Conservation (phyloP, 2,329 filamentous ascomycete genomes). For the Sporothrix luriei region DNA sequence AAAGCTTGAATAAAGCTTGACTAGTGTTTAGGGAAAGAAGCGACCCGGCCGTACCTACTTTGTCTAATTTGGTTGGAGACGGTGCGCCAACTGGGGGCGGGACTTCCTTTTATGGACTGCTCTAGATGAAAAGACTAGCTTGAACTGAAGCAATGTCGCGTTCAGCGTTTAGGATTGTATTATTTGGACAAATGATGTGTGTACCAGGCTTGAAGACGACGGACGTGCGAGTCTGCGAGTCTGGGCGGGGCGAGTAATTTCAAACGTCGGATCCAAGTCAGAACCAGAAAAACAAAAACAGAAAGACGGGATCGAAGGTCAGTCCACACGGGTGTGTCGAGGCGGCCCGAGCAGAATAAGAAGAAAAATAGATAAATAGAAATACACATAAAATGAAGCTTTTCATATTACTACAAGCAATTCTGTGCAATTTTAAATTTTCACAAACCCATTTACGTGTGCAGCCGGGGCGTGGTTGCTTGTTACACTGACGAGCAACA, state of each 20-base stretch:
- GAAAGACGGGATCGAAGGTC: background rate
- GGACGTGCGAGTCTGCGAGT: slow-evolving; percentile 3
- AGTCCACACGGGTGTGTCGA: background rate
- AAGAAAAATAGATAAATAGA: background rate
- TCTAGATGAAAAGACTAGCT: background rate
- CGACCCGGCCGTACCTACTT: background rate
- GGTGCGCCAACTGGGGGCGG: background rate
- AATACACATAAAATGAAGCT: no score
- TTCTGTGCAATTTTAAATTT: no score
- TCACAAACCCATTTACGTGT: background rate
- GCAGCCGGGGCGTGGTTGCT: background rate
- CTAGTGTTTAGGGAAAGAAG: background rate
- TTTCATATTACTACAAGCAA: background rate
- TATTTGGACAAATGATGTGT: background rate
- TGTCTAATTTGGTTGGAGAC: slow-evolving; percentile 15
- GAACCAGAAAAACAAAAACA: slow-evolving; percentile 11
- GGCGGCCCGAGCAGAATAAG: background rate
- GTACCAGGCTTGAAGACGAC: background rate
- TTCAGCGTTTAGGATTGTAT: slow-evolving; percentile 5
- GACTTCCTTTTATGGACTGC: slow-evolving; percentile 20
- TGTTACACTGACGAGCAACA: slow-evolving; percentile 3
- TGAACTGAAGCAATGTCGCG: slow-evolving; percentile 14
- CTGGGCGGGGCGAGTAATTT: slow-evolving; percentile 12
- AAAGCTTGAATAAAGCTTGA: background rate
- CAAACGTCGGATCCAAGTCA: slow-evolving; percentile 21